Conservation (phyloP, 2,329 filamentous ascomycete species). For the Ophiostoma fasciatum region DNA sequence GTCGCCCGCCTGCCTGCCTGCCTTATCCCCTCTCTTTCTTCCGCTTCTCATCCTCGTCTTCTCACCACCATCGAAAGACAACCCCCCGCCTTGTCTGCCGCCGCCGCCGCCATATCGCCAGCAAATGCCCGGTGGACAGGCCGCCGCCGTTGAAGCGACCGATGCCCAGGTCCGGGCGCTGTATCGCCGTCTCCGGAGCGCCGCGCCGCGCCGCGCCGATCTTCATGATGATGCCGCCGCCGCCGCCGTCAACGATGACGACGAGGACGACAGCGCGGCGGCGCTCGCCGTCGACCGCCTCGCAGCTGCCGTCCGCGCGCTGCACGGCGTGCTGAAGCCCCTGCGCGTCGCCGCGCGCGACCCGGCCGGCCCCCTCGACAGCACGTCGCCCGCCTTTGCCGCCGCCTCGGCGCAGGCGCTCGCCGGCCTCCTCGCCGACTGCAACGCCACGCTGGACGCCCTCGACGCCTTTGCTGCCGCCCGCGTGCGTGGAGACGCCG, state of each 20-base stretch:
- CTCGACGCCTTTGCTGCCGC: no score
- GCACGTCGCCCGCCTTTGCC: conserved; percentile 16
- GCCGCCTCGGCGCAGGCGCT: conserved; percentile 35
- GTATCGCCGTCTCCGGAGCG: conserved; percentile 36
- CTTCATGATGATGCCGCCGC: no score
- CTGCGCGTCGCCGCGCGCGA: conserved; percentile 43
- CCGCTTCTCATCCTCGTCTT: no score
- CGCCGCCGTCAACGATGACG: no score
- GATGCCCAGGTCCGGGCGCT: conserved; percentile 40
- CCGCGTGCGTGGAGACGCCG: conserved; percentile 34
- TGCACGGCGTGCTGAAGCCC: conserved; percentile 42
- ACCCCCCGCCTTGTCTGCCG: no score
- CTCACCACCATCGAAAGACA: no score
- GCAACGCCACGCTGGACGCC: no score
- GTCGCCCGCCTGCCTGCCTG: background rate
- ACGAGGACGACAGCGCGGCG: no score
- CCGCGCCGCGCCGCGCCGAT: conserved; percentile 33
- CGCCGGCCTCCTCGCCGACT: conserved; percentile 36
- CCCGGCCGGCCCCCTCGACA: conserved; percentile 38
- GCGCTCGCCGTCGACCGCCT: no score
- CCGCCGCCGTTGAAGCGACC: conserved; percentile 37
- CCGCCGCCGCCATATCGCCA: no score
- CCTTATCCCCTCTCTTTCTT: background rate
- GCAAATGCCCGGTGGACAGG: no score
- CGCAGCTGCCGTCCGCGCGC: conserved; percentile 32